Percentiles rank a stretch among this genome's conserved stretches.
These are phyloP conservation scores for Quercus bicolor DNA, from an alignment of 306 rosid species.

Conservation along the genomic window DNA sequence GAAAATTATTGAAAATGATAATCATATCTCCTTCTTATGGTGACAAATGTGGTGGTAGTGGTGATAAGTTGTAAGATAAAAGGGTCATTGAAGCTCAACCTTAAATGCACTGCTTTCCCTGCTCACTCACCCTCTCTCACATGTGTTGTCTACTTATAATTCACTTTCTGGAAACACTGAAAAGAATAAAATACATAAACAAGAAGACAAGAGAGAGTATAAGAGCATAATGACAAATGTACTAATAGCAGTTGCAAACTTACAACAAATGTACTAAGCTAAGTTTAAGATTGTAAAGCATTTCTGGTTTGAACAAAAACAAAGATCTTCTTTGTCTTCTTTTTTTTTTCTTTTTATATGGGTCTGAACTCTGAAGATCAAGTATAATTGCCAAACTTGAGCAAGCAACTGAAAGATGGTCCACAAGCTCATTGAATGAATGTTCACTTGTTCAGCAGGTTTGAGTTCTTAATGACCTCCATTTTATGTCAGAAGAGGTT, in stretches of 20 bases:
- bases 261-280: too few relatives aligned
- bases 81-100: conserved; percentile 43
- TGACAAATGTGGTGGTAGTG: conserved; percentile 8
- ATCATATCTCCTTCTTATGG: background rate
- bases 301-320: too few relatives aligned
- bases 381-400: background rate
- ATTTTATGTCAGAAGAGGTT: background rate
- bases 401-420: background rate
- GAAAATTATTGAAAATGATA: conserved; percentile 11
- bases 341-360: too few relatives aligned
- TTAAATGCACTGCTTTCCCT: conserved; percentile 42
- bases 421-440: background rate
- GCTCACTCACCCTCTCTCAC: conserved; percentile 5
- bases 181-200: too few relatives aligned
- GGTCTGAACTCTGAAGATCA: too few relatives aligned
- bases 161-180: background rate
- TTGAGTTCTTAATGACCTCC: too few relatives aligned
- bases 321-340: too few relatives aligned
- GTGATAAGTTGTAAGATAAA: background rate
- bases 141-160: background rate
- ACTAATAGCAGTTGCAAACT: too few relatives aligned
- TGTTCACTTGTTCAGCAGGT: too few relatives aligned
- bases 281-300: too few relatives aligned
- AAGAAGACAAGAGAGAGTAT: background rate
- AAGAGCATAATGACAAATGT: background rate